phyloP scores from a whole-genome alignment of 78 protist species.

The Dictyostelium brefeldianum region DNA sequence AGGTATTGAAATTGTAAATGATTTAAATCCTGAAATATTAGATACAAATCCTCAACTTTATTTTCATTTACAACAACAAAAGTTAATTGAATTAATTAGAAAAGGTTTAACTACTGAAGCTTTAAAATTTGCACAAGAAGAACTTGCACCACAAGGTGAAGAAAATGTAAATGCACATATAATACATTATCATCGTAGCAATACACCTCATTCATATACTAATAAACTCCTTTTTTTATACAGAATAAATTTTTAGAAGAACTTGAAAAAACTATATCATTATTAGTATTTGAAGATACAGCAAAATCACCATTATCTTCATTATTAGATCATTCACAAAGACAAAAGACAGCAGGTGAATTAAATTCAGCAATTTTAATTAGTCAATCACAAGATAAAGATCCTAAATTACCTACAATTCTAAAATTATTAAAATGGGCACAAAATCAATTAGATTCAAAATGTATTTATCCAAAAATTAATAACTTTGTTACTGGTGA shows the following conservation, averaged over 20 bases:
- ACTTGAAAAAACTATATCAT: conserved; percentile 91
- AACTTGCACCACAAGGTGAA: conserved; percentile 92
- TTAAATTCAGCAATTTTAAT: conserved; percentile 93
- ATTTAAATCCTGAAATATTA: conserved; percentile 93
- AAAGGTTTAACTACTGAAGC: conserved; percentile 86
- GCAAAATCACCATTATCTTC: conserved; percentile 82
- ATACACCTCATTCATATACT: not conserved
- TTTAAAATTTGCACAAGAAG: conserved; percentile 94
- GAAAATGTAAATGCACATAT: conserved; percentile 82
- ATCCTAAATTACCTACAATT: conserved; percentile 90
- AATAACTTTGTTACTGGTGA: conserved; percentile 70
- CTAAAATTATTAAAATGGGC: conserved; percentile 88
- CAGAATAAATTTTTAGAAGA: conserved; percentile 90
- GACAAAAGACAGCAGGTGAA: conserved; percentile 93
- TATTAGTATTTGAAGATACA: conserved; percentile 90
- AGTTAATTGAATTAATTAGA: conserved; percentile 93
- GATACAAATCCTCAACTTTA: conserved; percentile 87
- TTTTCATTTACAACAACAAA: conserved; percentile 94
- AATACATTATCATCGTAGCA: not conserved
- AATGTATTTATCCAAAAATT: conserved; percentile 79
- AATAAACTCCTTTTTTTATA: not conserved
- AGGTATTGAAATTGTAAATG: conserved; percentile 92
- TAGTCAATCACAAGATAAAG: conserved; percentile 91
- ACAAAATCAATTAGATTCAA: conserved; percentile 82
- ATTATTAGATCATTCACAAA: conserved; percentile 79